Conservation (phyloP, 2,329 filamentous ascomycete genomes). For the Trichoderma koningii region DNA sequence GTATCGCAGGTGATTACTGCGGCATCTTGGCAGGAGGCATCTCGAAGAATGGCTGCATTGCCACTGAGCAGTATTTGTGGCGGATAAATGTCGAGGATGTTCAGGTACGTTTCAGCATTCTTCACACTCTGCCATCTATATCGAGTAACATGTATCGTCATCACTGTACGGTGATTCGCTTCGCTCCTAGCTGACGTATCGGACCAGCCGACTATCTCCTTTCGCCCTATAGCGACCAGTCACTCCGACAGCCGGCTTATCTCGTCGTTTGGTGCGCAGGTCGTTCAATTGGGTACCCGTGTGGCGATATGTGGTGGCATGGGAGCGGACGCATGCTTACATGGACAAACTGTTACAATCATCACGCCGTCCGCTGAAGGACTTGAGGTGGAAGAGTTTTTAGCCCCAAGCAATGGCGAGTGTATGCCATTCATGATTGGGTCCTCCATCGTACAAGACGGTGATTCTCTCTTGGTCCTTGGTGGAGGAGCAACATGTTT, state of each 20-base stretch:
- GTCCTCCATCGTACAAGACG: slow-evolving; percentile 55
- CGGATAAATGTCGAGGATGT: slow-evolving; percentile 47
- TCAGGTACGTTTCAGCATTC: slow-evolving; percentile 38
- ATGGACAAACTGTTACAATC: slow-evolving; percentile 36
- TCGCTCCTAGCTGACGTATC: not conserved
- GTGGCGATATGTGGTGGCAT: slow-evolving; percentile 41
- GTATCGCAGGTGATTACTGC: slow-evolving; percentile 40
- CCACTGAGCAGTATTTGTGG: slow-evolving; percentile 68
- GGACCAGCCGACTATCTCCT: slow-evolving; percentile 35
- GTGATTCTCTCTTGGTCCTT: slow-evolving; percentile 60
- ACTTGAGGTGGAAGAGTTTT: slow-evolving; percentile 4
- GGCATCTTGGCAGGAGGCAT: slow-evolving; percentile 77
- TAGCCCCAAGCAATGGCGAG: not conserved
- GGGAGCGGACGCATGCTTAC: slow-evolving; percentile 34
- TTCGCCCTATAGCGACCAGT: slow-evolving; percentile 26
- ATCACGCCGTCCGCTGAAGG: slow-evolving; percentile 4
- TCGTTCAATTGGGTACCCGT: slow-evolving; percentile 31
- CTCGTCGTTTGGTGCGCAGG: slow-evolving; percentile 40
- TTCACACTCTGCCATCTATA: not conserved
- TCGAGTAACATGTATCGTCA: not conserved
- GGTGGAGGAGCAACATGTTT: slow-evolving; percentile 88
- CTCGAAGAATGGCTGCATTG: slow-evolving; percentile 61
- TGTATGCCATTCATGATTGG: slow-evolving; percentile 69
- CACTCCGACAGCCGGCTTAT: slow-evolving; percentile 28
- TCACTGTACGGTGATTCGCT: not conserved